Conservation (phyloP, 2,329 filamentous ascomycete genomes). For the Erysiphe neolycopersici region DNA sequence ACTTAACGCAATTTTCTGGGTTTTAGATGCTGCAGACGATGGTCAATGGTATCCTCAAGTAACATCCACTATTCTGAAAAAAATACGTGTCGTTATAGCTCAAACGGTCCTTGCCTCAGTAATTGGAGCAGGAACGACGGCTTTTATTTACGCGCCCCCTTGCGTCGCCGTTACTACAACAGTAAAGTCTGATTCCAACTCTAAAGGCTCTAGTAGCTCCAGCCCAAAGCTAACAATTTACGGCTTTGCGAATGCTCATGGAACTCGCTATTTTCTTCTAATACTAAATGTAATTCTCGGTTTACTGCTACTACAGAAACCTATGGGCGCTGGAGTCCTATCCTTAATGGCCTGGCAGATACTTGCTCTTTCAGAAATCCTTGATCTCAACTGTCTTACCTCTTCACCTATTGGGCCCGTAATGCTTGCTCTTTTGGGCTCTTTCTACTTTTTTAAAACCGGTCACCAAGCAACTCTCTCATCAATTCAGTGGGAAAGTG, state of each 20-base stretch:
- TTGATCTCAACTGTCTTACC: slow-evolving; percentile 32
- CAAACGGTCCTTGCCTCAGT: slow-evolving; percentile 58
- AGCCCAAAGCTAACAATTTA: slow-evolving; percentile 45
- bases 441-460: slow-evolving; percentile 92
- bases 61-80: slow-evolving; percentile 38
- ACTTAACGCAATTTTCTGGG: slow-evolving; percentile 61
- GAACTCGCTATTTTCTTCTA: slow-evolving; percentile 67
- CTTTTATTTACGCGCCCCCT: slow-evolving; percentile 65
- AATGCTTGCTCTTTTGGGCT: slow-evolving; percentile 65
- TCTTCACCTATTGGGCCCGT: slow-evolving; percentile 56
- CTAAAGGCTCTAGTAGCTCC: slow-evolving; percentile 11
- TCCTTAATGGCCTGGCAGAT: slow-evolving; percentile 70
- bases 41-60: slow-evolving; percentile 44
- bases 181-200: slow-evolving; percentile 7
- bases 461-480: slow-evolving; percentile 75
- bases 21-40: slow-evolving; percentile 69
- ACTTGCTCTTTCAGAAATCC: slow-evolving; percentile 43
- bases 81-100: slow-evolving; percentile 47
- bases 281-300: slow-evolving; percentile 53
- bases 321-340: slow-evolving; percentile 73
- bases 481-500: slow-evolving; percentile 86
- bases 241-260: slow-evolving; percentile 82
- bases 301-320: slow-evolving; percentile 64
- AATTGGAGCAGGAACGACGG: slow-evolving; percentile 59
- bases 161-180: slow-evolving; percentile 44